Evolutionary conservation across 1,139 yeast species (phyloP).

Genomic region (Kodamaea alishanica): DNA sequence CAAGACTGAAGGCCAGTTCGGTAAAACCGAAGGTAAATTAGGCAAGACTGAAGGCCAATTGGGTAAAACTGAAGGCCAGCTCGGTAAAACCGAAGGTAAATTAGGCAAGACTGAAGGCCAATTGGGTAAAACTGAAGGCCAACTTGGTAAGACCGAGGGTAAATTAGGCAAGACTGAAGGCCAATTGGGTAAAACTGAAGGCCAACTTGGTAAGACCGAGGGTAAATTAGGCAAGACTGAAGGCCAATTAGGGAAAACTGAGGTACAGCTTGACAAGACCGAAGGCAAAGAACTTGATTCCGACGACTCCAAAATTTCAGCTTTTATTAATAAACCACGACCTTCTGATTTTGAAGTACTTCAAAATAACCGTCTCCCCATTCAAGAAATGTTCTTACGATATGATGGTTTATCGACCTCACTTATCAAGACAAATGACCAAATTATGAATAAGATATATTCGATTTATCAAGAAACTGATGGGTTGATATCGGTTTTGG

Average conservation of each 20-base stretch:
- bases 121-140: neutral
- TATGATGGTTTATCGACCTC: constrained; percentile 10
- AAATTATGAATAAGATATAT: constrained; percentile 4
- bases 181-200: too few species aligned
- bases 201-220: too few species aligned
- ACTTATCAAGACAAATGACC: constrained; percentile 2
- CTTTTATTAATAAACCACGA: too few species aligned
- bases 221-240: too few species aligned
- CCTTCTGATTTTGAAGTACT: constrained; percentile 1
- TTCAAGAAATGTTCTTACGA: constrained; percentile 6
- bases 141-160: too few species aligned
- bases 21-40: neutral
- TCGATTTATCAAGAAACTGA: constrained; percentile 7
- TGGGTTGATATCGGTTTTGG: constrained; percentile 10
- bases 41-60: neutral
- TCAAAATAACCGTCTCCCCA: constrained; percentile 8
- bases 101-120: neutral
- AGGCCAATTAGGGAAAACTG: too few species aligned
- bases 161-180: too few species aligned
- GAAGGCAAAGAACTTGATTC: too few species aligned
- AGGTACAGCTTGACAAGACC: neutral
- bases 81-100: neutral
- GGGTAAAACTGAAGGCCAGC: neutral
- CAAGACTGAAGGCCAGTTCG: neutral
- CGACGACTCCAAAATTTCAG: too few species aligned